Percentiles rank a stretch among this genome's conserved stretches.
Evolutionary conservation across 139 green algal species (phyloP).

Genomic region (Volvox africanus): DNA sequence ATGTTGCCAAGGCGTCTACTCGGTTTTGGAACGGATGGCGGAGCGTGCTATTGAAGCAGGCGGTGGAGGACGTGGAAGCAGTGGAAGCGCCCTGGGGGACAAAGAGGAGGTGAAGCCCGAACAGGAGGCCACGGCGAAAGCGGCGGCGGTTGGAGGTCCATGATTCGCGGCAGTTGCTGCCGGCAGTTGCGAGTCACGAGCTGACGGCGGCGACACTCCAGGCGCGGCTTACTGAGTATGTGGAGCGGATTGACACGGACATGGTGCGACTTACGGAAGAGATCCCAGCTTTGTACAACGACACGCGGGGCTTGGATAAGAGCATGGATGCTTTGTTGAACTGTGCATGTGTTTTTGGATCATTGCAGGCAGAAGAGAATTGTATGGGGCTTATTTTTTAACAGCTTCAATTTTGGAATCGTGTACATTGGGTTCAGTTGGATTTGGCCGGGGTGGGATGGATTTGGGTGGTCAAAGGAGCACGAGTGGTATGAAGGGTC

Average conservation of each 20-base stretch:
- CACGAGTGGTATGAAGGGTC: no score
- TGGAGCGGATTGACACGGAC: conserved; percentile 93
- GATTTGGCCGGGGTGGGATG: no score
- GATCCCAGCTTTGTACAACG: no score
- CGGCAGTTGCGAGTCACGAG: conserved; percentile 63
- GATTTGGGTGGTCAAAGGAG: no score
- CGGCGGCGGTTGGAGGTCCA: conserved; percentile 61
- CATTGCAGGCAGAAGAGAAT: no score
- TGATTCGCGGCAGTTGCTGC: conserved; percentile 60
- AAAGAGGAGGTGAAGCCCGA: no score
- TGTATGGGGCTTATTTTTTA: no score
- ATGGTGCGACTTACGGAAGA: conserved; percentile 66
- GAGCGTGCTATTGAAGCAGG: conserved; percentile 10
- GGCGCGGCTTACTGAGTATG: conserved; percentile 83
- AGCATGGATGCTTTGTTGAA: no score
- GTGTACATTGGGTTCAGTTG: no score
- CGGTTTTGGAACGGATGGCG: conserved; percentile 67
- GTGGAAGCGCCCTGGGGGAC: not conserved
- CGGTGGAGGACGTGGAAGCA: not conserved
- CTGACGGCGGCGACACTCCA: conserved; percentile 65
- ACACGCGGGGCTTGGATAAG: no score
- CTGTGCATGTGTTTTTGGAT: no score
- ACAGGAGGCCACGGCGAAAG: conserved; percentile 58
- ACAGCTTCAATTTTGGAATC: no score
- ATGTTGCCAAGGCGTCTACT: conserved; percentile 72